These are phyloP conservation scores for Didymella segeticola DNA, from an alignment of 2,329 filamentous ascomycete genomes.

Conservation along the genomic window DNA sequence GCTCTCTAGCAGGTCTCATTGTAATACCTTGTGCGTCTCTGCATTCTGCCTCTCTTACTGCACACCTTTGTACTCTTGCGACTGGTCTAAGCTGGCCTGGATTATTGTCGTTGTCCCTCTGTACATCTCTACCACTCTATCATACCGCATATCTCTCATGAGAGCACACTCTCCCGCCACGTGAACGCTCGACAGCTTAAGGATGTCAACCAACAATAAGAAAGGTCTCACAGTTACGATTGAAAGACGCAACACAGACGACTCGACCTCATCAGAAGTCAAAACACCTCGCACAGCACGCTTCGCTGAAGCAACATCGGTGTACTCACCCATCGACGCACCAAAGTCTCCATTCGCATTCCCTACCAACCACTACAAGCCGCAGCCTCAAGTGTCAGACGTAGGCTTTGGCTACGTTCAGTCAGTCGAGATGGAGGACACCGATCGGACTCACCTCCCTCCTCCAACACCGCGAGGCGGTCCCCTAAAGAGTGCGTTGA, in stretches of 20 bases:
- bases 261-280: constrained; percentile 51
- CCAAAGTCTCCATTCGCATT: constrained; percentile 57
- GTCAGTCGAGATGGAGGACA: constrained; percentile 62
- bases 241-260: constrained; percentile 50
- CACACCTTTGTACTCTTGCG: constrained; percentile 31
- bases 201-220: constrained; percentile 57
- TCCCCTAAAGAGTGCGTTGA: constrained; percentile 91
- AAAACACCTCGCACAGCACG: constrained; percentile 77
- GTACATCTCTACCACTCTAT: constrained; percentile 31
- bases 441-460: constrained; percentile 53
- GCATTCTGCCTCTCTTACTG: constrained; percentile 33
- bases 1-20: constrained; percentile 52
- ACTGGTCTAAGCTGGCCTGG: constrained; percentile 50
- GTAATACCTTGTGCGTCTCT: constrained; percentile 49
- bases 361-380: constrained; percentile 62
- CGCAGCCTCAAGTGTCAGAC: constrained; percentile 78
- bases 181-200: constrained; percentile 44
- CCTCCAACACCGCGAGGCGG: constrained; percentile 69
- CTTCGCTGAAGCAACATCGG: constrained; percentile 80
- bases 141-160: constrained; percentile 35
- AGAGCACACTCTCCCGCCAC: constrained; percentile 40
- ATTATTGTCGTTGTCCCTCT: constrained; percentile 42
- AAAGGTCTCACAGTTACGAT: constrained; percentile 51
- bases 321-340: constrained; percentile 76
- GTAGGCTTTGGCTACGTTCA: constrained; percentile 90